Conservation (phyloP, 208 protist genomes). For the Vickermania ingenoplastis region DNA sequence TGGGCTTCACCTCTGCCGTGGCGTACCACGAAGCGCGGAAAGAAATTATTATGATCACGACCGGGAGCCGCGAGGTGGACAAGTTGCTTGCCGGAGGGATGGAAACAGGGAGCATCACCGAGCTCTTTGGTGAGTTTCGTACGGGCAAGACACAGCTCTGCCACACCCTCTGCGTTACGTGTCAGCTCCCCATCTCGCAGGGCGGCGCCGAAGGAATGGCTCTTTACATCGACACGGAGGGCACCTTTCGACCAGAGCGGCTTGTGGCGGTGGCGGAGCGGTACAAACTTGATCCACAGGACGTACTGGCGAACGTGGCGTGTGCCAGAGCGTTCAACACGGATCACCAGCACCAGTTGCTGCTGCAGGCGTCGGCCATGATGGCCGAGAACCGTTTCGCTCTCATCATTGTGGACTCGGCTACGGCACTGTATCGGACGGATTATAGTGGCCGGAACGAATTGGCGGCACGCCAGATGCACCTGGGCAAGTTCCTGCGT, state of each 20-base stretch:
- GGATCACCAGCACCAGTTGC: conserved; percentile 97
- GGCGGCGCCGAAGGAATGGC: conserved; percentile 98
- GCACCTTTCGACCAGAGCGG: conserved; percentile 97
- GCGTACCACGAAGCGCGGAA: conserved; percentile 93
- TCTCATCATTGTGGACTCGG: conserved; percentile 98
- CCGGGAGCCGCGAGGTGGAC: conserved; percentile 98
- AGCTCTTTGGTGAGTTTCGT: conserved; percentile 99
- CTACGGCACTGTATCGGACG: conserved; percentile 97
- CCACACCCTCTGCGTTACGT: conserved; percentile 98
- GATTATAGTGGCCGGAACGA: conserved; percentile 99
- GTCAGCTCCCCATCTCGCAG: conserved; percentile 92
- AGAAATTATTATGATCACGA: conserved; percentile 97
- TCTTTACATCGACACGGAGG: conserved; percentile 99
- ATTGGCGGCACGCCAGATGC: conserved; percentile 96
- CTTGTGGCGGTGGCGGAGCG: conserved; percentile 86
- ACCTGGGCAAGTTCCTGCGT: conserved; percentile 98
- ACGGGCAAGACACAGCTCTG: conserved; percentile 99
- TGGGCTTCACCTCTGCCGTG: conserved; percentile 97
- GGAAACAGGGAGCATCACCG: conserved; percentile 98
- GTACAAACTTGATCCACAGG: conserved; percentile 93
- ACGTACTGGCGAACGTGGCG: conserved; percentile 98
- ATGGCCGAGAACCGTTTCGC: conserved; percentile 97
- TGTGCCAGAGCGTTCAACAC: conserved; percentile 99
- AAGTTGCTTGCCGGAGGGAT: conserved; percentile 96
- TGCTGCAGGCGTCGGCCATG: conserved; percentile 96